Evolutionary conservation across 805 yeast species (phyloP).

Genomic region (Saccharomyces paradoxus): DNA sequence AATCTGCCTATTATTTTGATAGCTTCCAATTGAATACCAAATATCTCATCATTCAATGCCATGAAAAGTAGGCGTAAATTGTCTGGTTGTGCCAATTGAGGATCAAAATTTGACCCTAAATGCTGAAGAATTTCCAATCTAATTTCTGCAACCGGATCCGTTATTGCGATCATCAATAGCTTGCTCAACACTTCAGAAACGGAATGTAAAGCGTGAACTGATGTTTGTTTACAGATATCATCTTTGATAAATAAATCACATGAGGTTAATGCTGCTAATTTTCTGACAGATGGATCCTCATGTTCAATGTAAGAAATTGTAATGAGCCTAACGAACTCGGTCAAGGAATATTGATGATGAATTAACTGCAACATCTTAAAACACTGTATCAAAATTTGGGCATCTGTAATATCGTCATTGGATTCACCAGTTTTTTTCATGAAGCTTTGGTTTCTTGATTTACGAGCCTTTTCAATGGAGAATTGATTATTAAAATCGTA

Average conservation of each 20-base stretch:
- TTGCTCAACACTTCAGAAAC: constrained; percentile 80
- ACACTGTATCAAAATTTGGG: constrained; percentile 60
- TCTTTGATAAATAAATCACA: constrained; percentile 68
- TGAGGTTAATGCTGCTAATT: constrained; percentile 78
- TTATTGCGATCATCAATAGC: constrained; percentile 70
- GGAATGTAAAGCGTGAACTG: constrained; percentile 70
- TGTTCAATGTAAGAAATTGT: constrained; percentile 80
- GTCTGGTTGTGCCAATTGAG: constrained; percentile 90
- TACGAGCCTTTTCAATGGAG: constrained; percentile 60
- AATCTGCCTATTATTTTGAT: constrained; percentile 75
- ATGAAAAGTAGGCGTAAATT: constrained; percentile 77
- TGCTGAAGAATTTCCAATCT: constrained; percentile 70
- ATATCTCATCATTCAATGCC: constrained; percentile 85
- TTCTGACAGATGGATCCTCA: constrained; percentile 68
- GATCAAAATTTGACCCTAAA: constrained; percentile 70
- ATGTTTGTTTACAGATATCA: constrained; percentile 75
- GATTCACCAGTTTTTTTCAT: constrained; percentile 53
- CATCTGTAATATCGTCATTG: constrained; percentile 39
- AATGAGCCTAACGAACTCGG: constrained; percentile 81
- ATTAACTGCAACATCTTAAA: constrained; percentile 68
- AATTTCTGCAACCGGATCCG: constrained; percentile 83
- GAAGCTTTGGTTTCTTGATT: constrained; percentile 67
- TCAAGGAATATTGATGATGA: constrained; percentile 65
- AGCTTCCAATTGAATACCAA: constrained; percentile 72
- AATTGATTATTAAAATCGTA: constrained; percentile 58